phyloP scores from a whole-genome alignment of 495 filamentous ascomycete genomes.

The Talaromyces trachyspermus region DNA sequence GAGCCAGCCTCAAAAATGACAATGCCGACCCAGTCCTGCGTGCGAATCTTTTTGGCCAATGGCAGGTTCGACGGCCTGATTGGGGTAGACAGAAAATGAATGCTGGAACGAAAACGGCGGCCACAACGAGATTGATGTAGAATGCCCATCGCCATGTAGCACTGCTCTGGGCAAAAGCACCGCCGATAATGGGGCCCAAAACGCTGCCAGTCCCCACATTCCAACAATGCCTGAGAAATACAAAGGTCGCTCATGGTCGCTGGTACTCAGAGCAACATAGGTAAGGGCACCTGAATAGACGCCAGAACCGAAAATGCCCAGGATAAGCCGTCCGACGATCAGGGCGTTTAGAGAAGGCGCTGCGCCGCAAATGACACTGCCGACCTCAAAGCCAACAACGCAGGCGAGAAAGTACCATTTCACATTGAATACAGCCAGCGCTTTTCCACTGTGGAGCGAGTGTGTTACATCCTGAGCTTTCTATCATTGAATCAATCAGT shows the following conservation, averaged over 20 bases:
- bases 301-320: slow-evolving; percentile 27
- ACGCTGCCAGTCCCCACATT: slow-evolving; percentile 47
- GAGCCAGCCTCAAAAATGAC: background rate
- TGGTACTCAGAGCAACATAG: slow-evolving; percentile 23
- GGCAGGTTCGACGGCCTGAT: background rate
- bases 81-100: slow-evolving; percentile 49
- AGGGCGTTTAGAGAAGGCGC: slow-evolving; percentile 44
- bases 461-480: background rate
- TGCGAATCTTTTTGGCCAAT: background rate
- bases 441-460: slow-evolving; percentile 21
- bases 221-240: slow-evolving; percentile 27
- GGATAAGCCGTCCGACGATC: slow-evolving; percentile 45
- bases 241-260: slow-evolving; percentile 22
- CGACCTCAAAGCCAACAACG: slow-evolving; percentile 43
- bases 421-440: slow-evolving; percentile 44
- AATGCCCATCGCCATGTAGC: slow-evolving; percentile 61
- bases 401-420: slow-evolving; percentile 47
- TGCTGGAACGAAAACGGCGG: slow-evolving; percentile 43
- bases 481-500: background rate
- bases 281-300: slow-evolving; percentile 31
- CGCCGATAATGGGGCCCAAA: slow-evolving; percentile 55
- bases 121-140: slow-evolving; percentile 62
- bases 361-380: slow-evolving; percentile 47
- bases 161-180: slow-evolving; percentile 46
- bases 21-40: background rate